These are phyloP conservation scores for Schizothecium vesticola DNA, from an alignment of 495 filamentous ascomycete genomes.

Conservation along the genomic window DNA sequence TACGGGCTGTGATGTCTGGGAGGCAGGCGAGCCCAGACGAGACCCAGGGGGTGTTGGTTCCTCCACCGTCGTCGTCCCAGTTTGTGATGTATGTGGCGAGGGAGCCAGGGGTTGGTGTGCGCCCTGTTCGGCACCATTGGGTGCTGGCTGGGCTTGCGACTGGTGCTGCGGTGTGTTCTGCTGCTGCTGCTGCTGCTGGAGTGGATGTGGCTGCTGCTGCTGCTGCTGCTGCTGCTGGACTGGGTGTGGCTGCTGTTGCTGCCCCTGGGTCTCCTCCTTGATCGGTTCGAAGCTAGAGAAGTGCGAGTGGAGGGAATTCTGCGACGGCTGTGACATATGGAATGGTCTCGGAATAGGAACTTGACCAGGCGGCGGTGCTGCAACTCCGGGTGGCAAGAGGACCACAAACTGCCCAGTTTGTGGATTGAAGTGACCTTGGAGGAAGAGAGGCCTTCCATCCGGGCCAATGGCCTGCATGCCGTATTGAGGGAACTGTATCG, in stretches of 20 bases:
- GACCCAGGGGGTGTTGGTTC: constrained; percentile 13
- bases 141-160: background rate
- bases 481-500: constrained; percentile 18
- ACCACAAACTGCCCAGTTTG: constrained; percentile 11
- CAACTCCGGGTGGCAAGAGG: constrained; percentile 1
- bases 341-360: background rate
- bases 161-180: background rate
- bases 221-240: background rate
- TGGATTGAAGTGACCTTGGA: constrained; percentile 18
- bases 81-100: background rate
- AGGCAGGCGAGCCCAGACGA: constrained; percentile 18
- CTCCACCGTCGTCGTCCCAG: background rate
- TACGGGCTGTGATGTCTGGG: constrained; percentile 20
- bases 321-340: constrained; percentile 11
- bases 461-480: constrained; percentile 23
- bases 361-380: background rate
- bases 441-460: constrained; percentile 20
- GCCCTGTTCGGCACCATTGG: background rate
- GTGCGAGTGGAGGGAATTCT: background rate
- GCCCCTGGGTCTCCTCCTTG: constrained; percentile 1
- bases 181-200: background rate
- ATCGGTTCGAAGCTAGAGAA: background rate
- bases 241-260: background rate
- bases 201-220: background rate
- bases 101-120: background rate